Evolutionary conservation across 2,329 filamentous ascomycete genomes (phyloP), one percentile per base, ranked within the genome.

Genomic region (Calonectria hongkongensis): DNA sequence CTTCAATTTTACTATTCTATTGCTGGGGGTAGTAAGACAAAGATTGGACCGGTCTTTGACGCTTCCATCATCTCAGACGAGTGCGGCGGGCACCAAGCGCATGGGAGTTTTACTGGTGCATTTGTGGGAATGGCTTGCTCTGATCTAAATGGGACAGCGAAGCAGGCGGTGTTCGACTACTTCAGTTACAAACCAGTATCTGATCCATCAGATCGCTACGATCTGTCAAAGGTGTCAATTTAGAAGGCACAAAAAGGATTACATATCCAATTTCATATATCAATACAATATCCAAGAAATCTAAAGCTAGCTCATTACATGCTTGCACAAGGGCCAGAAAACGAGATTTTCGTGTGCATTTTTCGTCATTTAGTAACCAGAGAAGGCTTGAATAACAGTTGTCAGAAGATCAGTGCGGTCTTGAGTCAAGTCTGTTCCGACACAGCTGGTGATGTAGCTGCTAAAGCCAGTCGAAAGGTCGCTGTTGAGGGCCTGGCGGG

Each of bases 81-180:
- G 82, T 92, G 91, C 70, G 91, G 91, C 12, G 91, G 90, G 0
- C 90, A 92, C 73, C 87, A 88, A 73, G 86, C 84, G 2, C 89
- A 92, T 74, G 91, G 91, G 1, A 92, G 91, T 79, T 93, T 92
- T 74, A 92, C 91, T 0, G 91, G 91, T 0, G 89, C 91, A 0
- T 91, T 91, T 83, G 87, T 90, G 0, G 89, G 89, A 0, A 81
- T 91, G 74, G 89, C 89, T 1, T 88, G 87, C 48, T 90, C 88
- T 3, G 89, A 91, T 79, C 68, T 90, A 50, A 90, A 91, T 68
- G 89, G 89, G 2, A 86, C 85, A 18, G 87, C 83, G 10, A 74
- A 81, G 66, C 79, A 82, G 66, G 89, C 89, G 0, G 82, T 73
- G 5, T 91, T 91, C 80, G 88, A 89, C 69, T 86, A 88, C 51